Evolutionary conservation across 192 early-diverging fungal species (phyloP).

Genomic region (Coemansia sp.): DNA sequence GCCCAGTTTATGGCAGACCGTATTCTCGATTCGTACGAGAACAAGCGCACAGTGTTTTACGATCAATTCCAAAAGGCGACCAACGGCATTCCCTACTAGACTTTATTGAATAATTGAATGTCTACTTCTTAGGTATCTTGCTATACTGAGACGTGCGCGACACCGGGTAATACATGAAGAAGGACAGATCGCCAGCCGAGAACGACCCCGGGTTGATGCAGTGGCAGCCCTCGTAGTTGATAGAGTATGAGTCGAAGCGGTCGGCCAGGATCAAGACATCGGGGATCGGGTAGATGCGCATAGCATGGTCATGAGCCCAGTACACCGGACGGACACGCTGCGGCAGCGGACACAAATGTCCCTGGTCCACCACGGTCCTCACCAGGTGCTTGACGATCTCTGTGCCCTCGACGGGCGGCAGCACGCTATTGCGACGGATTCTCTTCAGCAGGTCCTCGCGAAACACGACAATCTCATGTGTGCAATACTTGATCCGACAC

Average conservation of each 20-base stretch:
- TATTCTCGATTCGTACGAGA: conserved; percentile 90
- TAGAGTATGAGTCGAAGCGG: conserved; percentile 73
- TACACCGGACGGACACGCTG: conserved; percentile 71
- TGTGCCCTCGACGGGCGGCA: conserved; percentile 57
- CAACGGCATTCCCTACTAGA: conserved; percentile 66
- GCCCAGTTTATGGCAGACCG: conserved; percentile 93
- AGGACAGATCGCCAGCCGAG: conserved; percentile 60
- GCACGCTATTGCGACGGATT: conserved; percentile 72
- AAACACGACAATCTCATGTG: conserved; percentile 88
- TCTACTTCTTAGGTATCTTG: conserved; percentile 29
- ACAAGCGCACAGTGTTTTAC: conserved; percentile 80
- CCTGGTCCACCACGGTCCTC: conserved; percentile 78
- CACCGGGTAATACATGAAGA: conserved; percentile 74
- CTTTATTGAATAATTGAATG: neutral
- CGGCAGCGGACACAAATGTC: conserved; percentile 81
- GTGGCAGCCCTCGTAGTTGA: conserved; percentile 74
- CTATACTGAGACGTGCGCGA: conserved; percentile 53
- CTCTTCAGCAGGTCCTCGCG: conserved; percentile 79
- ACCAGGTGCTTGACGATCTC: conserved; percentile 59
- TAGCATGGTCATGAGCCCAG: conserved; percentile 80
- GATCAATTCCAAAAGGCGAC: conserved; percentile 82
- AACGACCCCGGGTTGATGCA: conserved; percentile 80
- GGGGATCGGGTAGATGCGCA: conserved; percentile 85
- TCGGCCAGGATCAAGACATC: conserved; percentile 86
- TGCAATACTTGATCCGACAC: conserved; percentile 85